Evolutionary conservation across 2,329 filamentous ascomycete genomes (phyloP).

Genomic region (Pseudogymnoascus sp.): DNA sequence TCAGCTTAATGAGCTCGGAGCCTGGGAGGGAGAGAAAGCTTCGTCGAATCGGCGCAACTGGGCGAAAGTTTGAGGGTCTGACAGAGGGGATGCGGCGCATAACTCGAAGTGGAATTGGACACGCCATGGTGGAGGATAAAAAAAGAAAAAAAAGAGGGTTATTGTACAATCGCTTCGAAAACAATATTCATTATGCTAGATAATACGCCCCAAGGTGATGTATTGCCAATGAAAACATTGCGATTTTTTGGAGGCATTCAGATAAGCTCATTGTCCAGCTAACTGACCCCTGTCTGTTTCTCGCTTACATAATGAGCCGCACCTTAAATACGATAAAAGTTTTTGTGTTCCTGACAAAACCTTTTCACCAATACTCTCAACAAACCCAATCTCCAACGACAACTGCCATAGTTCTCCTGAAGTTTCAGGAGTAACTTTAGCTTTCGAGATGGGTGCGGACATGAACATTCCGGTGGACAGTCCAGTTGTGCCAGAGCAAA

Average conservation of each 20-base stretch:
- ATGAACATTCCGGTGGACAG: background rate
- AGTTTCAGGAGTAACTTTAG: conserved; percentile 3
- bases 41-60: conserved; percentile 30
- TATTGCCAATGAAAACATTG: background rate
- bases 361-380: background rate
- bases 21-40: conserved; percentile 34
- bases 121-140: background rate
- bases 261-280: background rate
- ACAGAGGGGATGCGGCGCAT: conserved; percentile 1
- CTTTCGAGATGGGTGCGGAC: background rate
- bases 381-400: background rate
- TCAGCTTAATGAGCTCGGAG: conserved; percentile 50
- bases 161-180: conserved; percentile 2
- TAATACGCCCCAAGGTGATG: background rate
- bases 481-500: background rate
- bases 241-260: background rate
- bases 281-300: background rate
- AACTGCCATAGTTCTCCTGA: background rate
- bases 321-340: conserved; percentile 5
- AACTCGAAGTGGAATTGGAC: background rate
- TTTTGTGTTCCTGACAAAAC: background rate
- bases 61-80: background rate
- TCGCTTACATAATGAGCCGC: conserved; percentile 10
- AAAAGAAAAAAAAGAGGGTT: background rate
- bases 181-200: background rate